These are phyloP conservation scores for Antrodiella citrinella DNA, from an alignment of 768 basidiomycete genomes.

Conservation along the genomic window DNA sequence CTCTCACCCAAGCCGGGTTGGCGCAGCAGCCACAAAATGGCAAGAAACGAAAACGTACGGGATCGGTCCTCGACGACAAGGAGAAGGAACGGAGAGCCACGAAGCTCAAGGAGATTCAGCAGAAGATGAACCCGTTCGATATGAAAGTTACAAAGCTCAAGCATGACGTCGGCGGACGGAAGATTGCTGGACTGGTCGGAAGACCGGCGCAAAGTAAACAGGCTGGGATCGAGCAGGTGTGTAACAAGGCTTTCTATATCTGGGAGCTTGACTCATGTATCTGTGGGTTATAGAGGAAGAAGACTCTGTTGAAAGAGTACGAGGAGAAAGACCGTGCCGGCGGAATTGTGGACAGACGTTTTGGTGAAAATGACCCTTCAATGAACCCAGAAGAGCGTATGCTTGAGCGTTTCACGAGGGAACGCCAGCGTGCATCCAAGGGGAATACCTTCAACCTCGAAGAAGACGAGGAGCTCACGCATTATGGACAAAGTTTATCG, in stretches of 20 bases:
- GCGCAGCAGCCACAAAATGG: constrained; percentile 44
- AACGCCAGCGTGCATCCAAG: constrained; percentile 74
- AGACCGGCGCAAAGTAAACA: constrained; percentile 85
- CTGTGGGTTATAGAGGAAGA: constrained; percentile 61
- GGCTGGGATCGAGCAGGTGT: constrained; percentile 82
- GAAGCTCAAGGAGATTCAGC: constrained; percentile 76
- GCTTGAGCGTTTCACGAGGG: constrained; percentile 91
- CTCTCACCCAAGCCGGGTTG: constrained; percentile 75
- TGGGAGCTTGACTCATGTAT: background rate
- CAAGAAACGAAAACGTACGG: constrained; percentile 39
- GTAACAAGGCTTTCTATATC: constrained; percentile 13
- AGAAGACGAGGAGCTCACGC: constrained; percentile 85
- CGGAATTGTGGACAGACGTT: constrained; percentile 87
- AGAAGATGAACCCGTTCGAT: constrained; percentile 90
- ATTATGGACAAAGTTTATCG: constrained; percentile 84
- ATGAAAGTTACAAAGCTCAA: constrained; percentile 86
- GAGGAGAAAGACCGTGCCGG: constrained; percentile 76
- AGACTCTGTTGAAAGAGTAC: constrained; percentile 82
- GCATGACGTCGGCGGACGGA: constrained; percentile 87
- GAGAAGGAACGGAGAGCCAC: constrained; percentile 78
- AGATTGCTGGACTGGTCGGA: constrained; percentile 74
- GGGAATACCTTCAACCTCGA: constrained; percentile 82
- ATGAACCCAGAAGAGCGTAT: constrained; percentile 96
- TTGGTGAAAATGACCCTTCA: constrained; percentile 90
- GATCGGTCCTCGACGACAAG: constrained; percentile 45